phyloP scores from a whole-genome alignment of 345 rosid genomes.

The Isatis tinctoria region DNA sequence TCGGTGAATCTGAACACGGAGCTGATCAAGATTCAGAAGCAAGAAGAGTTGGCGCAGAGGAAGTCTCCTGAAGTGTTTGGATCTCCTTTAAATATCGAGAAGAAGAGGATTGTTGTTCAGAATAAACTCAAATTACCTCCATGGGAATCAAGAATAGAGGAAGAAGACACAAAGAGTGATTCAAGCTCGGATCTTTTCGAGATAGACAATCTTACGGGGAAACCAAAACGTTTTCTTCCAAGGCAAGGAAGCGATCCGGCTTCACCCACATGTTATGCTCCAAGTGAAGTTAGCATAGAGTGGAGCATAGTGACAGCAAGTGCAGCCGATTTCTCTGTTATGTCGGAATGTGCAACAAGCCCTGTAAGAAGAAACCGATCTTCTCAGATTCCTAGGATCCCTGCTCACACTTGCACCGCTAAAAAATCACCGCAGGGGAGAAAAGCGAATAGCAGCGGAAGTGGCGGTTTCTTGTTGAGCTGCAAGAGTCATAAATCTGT shows the following conservation, averaged over 20 bases:
- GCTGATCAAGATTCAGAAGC: conserved; percentile 19
- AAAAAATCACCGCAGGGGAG: conserved; percentile 11
- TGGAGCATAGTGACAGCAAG: conserved; percentile 94
- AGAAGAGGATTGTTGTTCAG: conserved; percentile 35
- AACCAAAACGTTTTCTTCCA: conserved; percentile 47
- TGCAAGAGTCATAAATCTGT: conserved; percentile 71
- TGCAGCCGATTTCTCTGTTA: conserved; percentile 65
- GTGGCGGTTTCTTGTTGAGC: conserved; percentile 45
- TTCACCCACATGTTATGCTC: conserved; percentile 70
- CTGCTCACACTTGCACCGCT: background rate
- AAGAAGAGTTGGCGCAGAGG: conserved; percentile 30
- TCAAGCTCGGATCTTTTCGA: conserved; percentile 85
- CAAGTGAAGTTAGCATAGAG: conserved; percentile 87
- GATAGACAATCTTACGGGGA: conserved; percentile 67
- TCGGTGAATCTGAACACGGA: conserved; percentile 8
- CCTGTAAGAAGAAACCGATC: conserved; percentile 33
- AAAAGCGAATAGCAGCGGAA: conserved; percentile 11
- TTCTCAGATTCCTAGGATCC: conserved; percentile 21
- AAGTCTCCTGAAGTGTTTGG: conserved; percentile 65
- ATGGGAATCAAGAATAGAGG: conserved; percentile 37
- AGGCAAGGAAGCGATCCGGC: conserved; percentile 53
- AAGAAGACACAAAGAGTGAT: conserved; percentile 39
- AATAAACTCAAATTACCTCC: conserved; percentile 43
- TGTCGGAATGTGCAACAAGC: conserved; percentile 58
- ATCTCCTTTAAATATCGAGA: conserved; percentile 37